Evolutionary conservation across 2,329 filamentous ascomycete genomes (phyloP), one percentile per base, ranked within the genome.

Genomic region (Aspergillus pseudotamarii): DNA sequence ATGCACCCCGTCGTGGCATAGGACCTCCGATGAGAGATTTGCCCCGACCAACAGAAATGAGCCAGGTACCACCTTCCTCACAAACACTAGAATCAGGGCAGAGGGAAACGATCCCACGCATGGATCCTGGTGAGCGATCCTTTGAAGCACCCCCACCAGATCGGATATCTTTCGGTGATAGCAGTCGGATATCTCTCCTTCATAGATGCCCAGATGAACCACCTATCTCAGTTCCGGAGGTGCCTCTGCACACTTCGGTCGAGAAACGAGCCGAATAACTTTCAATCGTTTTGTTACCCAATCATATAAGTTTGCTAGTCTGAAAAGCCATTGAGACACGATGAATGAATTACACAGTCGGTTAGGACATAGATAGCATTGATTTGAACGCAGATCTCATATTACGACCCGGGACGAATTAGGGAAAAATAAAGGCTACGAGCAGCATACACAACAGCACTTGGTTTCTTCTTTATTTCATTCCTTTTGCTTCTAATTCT

Each of bases 311-410:
- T 63, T 55, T 63, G 57, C 48, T 21, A n/a, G 48, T 58, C 58
- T 56, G 23, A 62, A 60, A 50, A 38, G 57, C 62, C 41, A 63
- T 64, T 57, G 53, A 59, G 43, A 62, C 60, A 68, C 51, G 65
- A 68, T 66, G 64, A 69, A 72, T 64, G 69, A 73, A 66, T 60
- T 59, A 67, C 64, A 61, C 65, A 61, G 66, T 67, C 65, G 54
- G 64, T 70, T 65, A 72, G 66, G 68, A 74, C 69, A 74, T 74
- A 75, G 72, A 74, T 68, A 71, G 71, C 68, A 67, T 74, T 71
- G 56, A 67, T 69, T 66, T 68, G 58, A 66, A 68, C 63, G 61
- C 21, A 54, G 6, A 61, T 64, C 65, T 63, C 62, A 66, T 57
- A 46, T 50, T 57, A 46, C 48, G 53, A 58, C 56, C 57, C 51